Evolutionary conservation across 2,329 filamentous ascomycete genomes (phyloP).

Genomic region (Claviceps sp.): DNA sequence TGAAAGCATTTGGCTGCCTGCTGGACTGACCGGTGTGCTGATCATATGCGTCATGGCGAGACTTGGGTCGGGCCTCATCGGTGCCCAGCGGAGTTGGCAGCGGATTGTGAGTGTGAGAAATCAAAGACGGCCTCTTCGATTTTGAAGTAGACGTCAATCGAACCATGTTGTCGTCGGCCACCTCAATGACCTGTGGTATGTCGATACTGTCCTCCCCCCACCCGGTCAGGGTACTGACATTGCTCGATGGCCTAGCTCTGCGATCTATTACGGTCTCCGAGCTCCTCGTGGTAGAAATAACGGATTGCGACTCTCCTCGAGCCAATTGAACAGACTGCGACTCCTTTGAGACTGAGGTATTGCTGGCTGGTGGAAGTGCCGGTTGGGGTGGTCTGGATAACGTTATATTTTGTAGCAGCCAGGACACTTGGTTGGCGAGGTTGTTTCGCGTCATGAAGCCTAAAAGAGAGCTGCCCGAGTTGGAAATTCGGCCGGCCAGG

Average conservation of each 20-base stretch:
- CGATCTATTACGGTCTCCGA: neutral
- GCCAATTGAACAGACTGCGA: constrained; percentile 15
- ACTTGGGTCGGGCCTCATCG: constrained; percentile 10
- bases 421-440: constrained; percentile 41
- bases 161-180: constrained; percentile 28
- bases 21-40: constrained; percentile 5
- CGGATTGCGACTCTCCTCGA: neutral
- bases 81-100: constrained; percentile 26
- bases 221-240: constrained; percentile 12
- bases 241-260: constrained; percentile 2
- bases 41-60: constrained; percentile 6
- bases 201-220: constrained; percentile 12
- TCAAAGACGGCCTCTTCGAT: constrained; percentile 30
- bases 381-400: constrained; percentile 26
- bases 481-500: neutral
- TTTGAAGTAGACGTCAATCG: constrained; percentile 29
- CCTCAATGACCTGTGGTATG: constrained; percentile 14
- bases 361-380: constrained; percentile 21
- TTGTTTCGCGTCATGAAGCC: constrained; percentile 52
- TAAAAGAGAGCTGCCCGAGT: constrained; percentile 9
- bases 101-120: constrained; percentile 27
- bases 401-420: constrained; percentile 38
- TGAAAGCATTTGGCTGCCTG: neutral
- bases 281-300: neutral
- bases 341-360: constrained; percentile 12